Base-by-base conservation (phyloP, 208 protist species). In the Leishmania gerbilli region DNA sequence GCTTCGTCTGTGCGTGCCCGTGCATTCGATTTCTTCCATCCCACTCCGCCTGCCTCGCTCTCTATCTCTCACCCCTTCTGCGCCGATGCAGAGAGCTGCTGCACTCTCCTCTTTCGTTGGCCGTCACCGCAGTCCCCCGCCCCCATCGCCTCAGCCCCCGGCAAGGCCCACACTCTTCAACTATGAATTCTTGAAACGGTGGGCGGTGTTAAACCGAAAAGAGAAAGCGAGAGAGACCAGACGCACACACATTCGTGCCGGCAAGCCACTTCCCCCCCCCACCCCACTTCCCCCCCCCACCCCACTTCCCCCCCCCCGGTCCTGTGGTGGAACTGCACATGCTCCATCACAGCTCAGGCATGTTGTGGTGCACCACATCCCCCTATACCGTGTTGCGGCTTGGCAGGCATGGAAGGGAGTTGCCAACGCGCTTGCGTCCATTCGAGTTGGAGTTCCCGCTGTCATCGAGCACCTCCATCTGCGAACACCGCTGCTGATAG, bases 401-500 rank as follows among this genome's bases (percentile, higher is more conserved):
- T 42, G 65, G 69, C 62, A 80, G 47, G 58, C 69, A 69, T 69
- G 76, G 69, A 51, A 84, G 34, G 31, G 76, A 80, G 8, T 21
- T 74, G 19, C 47, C 69, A 9, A 71, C 71, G 21, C 31, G 71
- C 56, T 53, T 74, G n/a, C 69, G 74, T 15, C 24, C 31, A 3
- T 62, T 62, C 4, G 58, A 13, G 24, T 1, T 53, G 58, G n/a
- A 24, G 8, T 71, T 47, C 3, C 62, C 58, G 82, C 77, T 85
- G 55, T 81, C 82, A 34, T 85, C 82, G 19, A 85, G 49, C 64
- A 85, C 82, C 17, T 68, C 71, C 77, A 86, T 84, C 76, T 55
- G 79, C 58, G 83, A 81, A 8, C 49, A 68, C 6, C 40, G 79
- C 62, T 76, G 76, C 75, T 62, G 69, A 51, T 86, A 80, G 31